Base-by-base conservation (phyloP, 1,284 basidiomycete species). In the Polyporus tsugae region DNA sequence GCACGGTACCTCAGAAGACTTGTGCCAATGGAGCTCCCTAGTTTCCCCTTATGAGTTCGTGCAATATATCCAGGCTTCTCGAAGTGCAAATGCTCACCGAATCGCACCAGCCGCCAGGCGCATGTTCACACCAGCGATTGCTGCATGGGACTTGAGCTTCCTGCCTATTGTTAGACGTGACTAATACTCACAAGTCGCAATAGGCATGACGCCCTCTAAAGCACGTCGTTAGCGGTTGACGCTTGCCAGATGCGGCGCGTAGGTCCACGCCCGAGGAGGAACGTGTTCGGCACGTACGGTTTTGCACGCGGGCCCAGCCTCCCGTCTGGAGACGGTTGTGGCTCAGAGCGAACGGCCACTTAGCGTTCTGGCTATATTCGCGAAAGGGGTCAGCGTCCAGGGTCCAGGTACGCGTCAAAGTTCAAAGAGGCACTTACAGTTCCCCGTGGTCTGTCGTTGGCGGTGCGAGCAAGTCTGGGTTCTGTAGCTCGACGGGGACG, bases 21-120 rank as follows among this genome's bases (percentile, higher is more conserved):
- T 86, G 76, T 93, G 91, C 91, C 91, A 92, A 74, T 92, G 91
- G 17, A 93, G 82, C 75, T 93, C 91, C 22, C 90, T 90, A 44
- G 35, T 63, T 33, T 33, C 33, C 35, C n/a, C 17, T 19, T 25
- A 15, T 63, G 15, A 49, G 62, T 60, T 64, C n/a, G n/a, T 19
- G 19, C 62, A 41, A 25, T 39, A 25, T 60, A 64, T 33, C 36
- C 35, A 6, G 29, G 29, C 53, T 15, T 19, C 36, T 9, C 49
- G 13, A 17, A 61, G n/a, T 19, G 38, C 6, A 46, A 6, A 2
- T 29, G 75, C 82, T 60, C 71, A 89, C 89, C 90, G 85, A 73
- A 90, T 81, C 0, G 88, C 87, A 33, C 90, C 91, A 62, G 86
- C 79, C 76, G 90, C 85, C 38, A 92, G 80, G 33, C 90, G 84